Percentiles rank a stretch among this genome's conserved stretches.
These are phyloP conservation scores for Haplosporangium gracile DNA, from an alignment of 192 early-diverging fungal genomes.

Conservation along the genomic window DNA sequence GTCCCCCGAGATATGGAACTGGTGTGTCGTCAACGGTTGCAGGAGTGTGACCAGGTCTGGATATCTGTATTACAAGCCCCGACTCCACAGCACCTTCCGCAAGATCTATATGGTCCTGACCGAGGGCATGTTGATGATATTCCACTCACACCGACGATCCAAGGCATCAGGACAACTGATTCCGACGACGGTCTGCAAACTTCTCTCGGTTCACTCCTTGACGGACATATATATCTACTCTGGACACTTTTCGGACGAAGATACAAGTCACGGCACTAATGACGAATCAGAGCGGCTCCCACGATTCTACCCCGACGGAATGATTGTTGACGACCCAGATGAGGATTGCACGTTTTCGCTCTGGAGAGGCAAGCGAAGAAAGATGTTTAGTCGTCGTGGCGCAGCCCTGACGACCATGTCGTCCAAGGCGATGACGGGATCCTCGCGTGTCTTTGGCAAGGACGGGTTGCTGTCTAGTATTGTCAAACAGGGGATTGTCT, in stretches of 20 bases:
- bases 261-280: slow-evolving; percentile 43
- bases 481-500: slow-evolving; percentile 44
- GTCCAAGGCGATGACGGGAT: slow-evolving; percentile 7
- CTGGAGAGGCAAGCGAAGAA: slow-evolving; percentile 44
- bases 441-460: slow-evolving; percentile 38
- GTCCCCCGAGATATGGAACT: slow-evolving; percentile 51
- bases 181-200: slow-evolving; percentile 27
- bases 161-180: slow-evolving; percentile 20
- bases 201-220: slow-evolving; percentile 33
- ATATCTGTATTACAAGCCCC: slow-evolving; percentile 49
- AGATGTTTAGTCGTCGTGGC: slow-evolving; percentile 40
- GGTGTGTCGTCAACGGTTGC: slow-evolving; percentile 59
- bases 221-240: slow-evolving; percentile 58
- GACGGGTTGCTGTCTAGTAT: slow-evolving; percentile 23
- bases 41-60: slow-evolving; percentile 54
- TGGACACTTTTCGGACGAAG: slow-evolving; percentile 48
- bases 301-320: slow-evolving; percentile 47
- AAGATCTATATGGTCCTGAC: slow-evolving; percentile 55
- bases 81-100: slow-evolving; percentile 34
- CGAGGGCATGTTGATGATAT: slow-evolving; percentile 42
- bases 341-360: slow-evolving; percentile 59
- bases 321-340: slow-evolving; percentile 53
- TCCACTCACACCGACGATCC: slow-evolving; percentile 39
- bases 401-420: slow-evolving; percentile 19
- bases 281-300: slow-evolving; percentile 42